Conservation (phyloP, 148 eudicot species). For the Spergularia bocconei region DNA sequence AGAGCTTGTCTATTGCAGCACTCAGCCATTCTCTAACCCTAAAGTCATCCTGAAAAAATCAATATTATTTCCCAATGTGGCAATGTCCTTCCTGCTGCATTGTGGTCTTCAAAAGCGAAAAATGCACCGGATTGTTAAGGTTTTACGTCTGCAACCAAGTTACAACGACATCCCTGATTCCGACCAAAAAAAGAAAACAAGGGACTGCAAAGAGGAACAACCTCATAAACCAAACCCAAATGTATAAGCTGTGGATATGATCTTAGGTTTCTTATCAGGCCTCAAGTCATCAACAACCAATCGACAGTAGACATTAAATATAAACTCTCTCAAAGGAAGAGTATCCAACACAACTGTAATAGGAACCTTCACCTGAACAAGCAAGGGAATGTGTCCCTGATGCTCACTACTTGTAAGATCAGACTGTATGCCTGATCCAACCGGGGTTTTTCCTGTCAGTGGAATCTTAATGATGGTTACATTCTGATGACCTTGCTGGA, state of each 20-base stretch:
- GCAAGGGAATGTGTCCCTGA: constrained; percentile 39
- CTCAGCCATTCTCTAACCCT: too few species aligned
- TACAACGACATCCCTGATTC: not conserved
- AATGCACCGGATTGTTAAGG: too few species aligned
- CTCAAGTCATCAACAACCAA: constrained; percentile 40
- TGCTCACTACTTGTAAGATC: constrained; percentile 27
- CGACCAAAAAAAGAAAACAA: not conserved
- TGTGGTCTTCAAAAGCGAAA: too few species aligned
- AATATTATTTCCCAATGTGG: too few species aligned
- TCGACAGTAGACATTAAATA: constrained; percentile 35
- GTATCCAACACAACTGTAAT: constrained; percentile 34
- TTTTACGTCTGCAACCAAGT: too few species aligned
- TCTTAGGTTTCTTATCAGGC: constrained; percentile 40
- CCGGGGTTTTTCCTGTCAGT: constrained; percentile 34
- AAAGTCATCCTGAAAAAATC: too few species aligned
- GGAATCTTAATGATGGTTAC: constrained; percentile 37
- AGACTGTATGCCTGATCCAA: constrained; percentile 40
- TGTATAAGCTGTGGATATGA: constrained; percentile 27
- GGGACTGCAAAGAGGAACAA: not conserved
- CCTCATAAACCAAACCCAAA: constrained; percentile 20
- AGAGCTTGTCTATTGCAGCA: too few species aligned
- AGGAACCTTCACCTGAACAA: constrained; percentile 44
- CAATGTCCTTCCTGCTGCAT: too few species aligned
- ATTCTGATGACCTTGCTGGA: constrained; percentile 43
- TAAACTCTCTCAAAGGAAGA: constrained; percentile 27